Evolutionary conservation across 2,329 filamentous ascomycete species (phyloP).

Genomic region (Claviceps maximensis): DNA sequence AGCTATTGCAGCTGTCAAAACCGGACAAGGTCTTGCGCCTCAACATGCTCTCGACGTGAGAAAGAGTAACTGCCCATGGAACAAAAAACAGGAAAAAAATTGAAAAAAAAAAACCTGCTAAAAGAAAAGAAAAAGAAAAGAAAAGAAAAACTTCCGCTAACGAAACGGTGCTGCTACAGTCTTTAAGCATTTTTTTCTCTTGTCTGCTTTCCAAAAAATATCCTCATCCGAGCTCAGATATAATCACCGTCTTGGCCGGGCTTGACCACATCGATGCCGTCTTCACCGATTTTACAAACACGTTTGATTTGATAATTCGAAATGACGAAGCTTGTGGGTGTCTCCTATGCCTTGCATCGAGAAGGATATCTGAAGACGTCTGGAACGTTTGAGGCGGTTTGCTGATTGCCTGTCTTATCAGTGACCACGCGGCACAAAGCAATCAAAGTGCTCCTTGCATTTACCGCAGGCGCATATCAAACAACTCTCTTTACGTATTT

Average conservation of each 20-base stretch:
- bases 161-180: constrained; percentile 39
- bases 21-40: constrained; percentile 46
- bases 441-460: constrained; percentile 65
- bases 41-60: constrained; percentile 77
- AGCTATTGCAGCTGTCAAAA: constrained; percentile 57
- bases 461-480: constrained; percentile 89
- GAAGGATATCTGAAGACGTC: background rate
- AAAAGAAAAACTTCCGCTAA: constrained; percentile 7
- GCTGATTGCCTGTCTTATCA: constrained; percentile 33
- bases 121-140: background rate
- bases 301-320: constrained; percentile 71
- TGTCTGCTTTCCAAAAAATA: constrained; percentile 79
- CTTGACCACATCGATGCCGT: constrained; percentile 77
- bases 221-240: constrained; percentile 87
- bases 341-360: background rate
- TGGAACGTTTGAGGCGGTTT: background rate
- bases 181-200: constrained; percentile 75
- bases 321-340: constrained; percentile 56
- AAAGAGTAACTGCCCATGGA: background rate
- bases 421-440: constrained; percentile 68
- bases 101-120: background rate
- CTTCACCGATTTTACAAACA: constrained; percentile 77
- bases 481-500: constrained; percentile 91
- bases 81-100: background rate
- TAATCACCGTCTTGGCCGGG: constrained; percentile 80